Evolutionary conservation across 805 yeast species (phyloP).

Genomic region (Nakazawaea molendinolei): DNA sequence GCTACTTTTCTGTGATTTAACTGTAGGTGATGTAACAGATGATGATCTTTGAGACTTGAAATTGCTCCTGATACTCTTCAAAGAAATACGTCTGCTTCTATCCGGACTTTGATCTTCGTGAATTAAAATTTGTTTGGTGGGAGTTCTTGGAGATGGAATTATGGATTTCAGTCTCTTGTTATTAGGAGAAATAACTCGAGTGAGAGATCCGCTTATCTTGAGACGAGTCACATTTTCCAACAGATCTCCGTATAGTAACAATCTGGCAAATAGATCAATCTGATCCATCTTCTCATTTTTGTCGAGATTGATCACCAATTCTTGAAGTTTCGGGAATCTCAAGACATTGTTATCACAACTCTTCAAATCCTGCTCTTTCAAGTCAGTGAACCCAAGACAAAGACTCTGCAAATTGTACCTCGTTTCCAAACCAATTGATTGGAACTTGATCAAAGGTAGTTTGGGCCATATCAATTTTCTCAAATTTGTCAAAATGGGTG

Average conservation of each 20-base stretch:
- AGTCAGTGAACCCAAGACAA: conserved; percentile 3
- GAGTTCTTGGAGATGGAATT: not conserved
- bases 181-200: not conserved
- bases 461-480: conserved; percentile 12
- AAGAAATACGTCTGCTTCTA: no score
- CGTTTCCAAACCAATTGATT: not conserved
- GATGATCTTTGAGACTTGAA: no score
- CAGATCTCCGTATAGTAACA: conserved; percentile 8
- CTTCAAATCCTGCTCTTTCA: not conserved
- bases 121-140: not conserved
- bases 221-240: conserved; percentile 4
- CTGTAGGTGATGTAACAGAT: no score
- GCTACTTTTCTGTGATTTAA: no score
- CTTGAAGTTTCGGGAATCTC: conserved; percentile 9
- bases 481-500: conserved; percentile 5
- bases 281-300: not conserved
- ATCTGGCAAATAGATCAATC: conserved; percentile 2
- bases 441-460: conserved; percentile 11
- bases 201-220: conserved; percentile 5
- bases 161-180: not conserved
- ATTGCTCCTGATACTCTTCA: no score
- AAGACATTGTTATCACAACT: conserved; percentile 10
- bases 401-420: conserved; percentile 8
- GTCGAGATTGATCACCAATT: conserved; percentile 10
- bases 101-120: not conserved